Percentiles rank a stretch among this genome's conserved stretches.
Conservation (phyloP, 805 yeast genomes). For the Ogataea nonfermentans region DNA sequence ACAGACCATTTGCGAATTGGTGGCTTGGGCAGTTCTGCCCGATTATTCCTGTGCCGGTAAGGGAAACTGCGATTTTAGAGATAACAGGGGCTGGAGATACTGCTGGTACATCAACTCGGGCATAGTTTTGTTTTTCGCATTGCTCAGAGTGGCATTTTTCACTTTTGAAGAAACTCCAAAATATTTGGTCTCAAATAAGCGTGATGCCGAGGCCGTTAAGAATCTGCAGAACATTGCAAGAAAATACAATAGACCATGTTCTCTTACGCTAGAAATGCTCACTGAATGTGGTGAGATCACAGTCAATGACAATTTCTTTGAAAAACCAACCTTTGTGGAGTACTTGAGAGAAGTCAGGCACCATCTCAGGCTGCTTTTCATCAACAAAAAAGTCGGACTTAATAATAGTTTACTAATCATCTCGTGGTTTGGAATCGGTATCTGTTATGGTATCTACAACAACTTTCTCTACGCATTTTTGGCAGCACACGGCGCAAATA, state of each 20-base stretch:
- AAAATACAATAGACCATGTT: conserved; percentile 37
- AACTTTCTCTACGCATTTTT: conserved; percentile 49
- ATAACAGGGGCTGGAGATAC: conserved; percentile 58
- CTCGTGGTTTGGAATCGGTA: conserved; percentile 53
- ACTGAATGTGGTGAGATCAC: conserved; percentile 36
- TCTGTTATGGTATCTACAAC: conserved; percentile 48
- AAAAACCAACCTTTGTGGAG: conserved; percentile 10
- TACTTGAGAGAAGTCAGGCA: conserved; percentile 19
- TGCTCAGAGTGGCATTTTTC: conserved; percentile 42
- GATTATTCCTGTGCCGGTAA: conserved; percentile 43
- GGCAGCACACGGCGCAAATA: conserved; percentile 43
- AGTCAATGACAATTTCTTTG: conserved; percentile 4
- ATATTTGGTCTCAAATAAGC: conserved; percentile 34
- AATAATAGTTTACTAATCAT: conserved; percentile 14
- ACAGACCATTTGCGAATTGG: conserved; percentile 44
- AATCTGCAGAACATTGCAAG: conserved; percentile 41
- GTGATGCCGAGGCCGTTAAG: conserved; percentile 44
- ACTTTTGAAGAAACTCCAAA: conserved; percentile 40
- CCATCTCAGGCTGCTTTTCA: conserved; percentile 45
- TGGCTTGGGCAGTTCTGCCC: conserved; percentile 51
- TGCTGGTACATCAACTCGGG: conserved; percentile 48
- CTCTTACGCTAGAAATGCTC: conserved; percentile 43
- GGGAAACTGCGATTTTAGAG: conserved; percentile 38
- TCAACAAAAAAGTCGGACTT: conserved; percentile 29
- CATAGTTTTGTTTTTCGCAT: conserved; percentile 42